Conservation (phyloP, 2,329 filamentous ascomycete species). For the Scedosporium apiospermum region DNA sequence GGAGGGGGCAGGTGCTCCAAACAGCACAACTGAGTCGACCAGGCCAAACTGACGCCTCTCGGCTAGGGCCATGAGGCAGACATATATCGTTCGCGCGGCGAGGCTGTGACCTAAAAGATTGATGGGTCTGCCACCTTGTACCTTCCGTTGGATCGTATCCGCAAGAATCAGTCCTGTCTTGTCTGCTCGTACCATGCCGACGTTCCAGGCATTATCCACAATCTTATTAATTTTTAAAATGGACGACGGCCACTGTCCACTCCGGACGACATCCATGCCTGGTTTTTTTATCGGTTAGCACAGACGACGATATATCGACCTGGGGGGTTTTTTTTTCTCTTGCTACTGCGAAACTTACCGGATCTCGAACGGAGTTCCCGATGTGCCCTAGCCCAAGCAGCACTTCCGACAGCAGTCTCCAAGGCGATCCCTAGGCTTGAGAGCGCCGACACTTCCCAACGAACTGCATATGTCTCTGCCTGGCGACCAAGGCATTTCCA, state of each 20-base stretch:
- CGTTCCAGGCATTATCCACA: constrained; percentile 72
- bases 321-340: neutral
- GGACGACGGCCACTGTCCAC: constrained; percentile 47
- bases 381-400: constrained; percentile 67
- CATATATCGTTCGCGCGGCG: constrained; percentile 74
- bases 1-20: constrained; percentile 72
- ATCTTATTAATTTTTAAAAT: constrained; percentile 62
- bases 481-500: constrained; percentile 69
- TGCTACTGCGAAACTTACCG: constrained; percentile 28
- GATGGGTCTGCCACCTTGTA: constrained; percentile 73
- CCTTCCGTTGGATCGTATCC: constrained; percentile 71
- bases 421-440: constrained; percentile 70
- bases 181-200: constrained; percentile 66
- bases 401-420: constrained; percentile 65
- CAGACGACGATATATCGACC: neutral
- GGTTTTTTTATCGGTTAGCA: constrained; percentile 17
- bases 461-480: constrained; percentile 71
- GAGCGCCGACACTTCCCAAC: constrained; percentile 74
- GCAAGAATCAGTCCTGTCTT: constrained; percentile 65
- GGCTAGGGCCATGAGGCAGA: constrained; percentile 70
- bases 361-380: constrained; percentile 35
- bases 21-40: constrained; percentile 75
- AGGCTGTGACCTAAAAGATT: constrained; percentile 76
- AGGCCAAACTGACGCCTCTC: constrained; percentile 77
- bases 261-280: constrained; percentile 8